Evolutionary conservation across 2,329 filamentous ascomycete genomes (phyloP), one percentile per base, ranked within the genome.

Genomic region (Botryotinia convoluta): DNA sequence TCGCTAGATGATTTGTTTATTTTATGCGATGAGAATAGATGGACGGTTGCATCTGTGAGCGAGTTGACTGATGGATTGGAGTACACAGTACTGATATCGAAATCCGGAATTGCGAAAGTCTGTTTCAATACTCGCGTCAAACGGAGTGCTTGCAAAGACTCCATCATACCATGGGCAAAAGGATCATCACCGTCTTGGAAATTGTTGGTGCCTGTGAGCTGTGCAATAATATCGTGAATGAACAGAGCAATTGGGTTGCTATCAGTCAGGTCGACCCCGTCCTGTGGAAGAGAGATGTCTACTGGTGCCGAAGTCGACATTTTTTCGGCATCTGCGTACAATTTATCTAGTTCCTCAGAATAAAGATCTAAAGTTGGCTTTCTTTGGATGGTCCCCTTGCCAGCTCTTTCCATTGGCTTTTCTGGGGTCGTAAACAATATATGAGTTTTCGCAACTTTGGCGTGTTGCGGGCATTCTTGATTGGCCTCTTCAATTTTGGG

Each of bases 351-450:
- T 20, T 69, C 48, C 5, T 1, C 32, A 32, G 29, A 14, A 20
- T 57, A 59, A 12, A 69, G 22, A 22, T 57, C 20, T 35, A 42
- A 57, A 42, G 65, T 22, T 22, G 32, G 35, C 18, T 32, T 45
- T 39, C 26, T 32, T 22, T 69, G 48, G n/a, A 69, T 22, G n/a
- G 12, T 69, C 12, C 65, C 65, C 51, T 69, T 69, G 14, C 44
- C 35, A 5, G 65, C 20, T 42, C 22, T 42, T 42, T 44, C 44
- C 51, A 69, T 45, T 12, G 65, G 48, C 18, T 69, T 59, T 7
- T 12, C 35, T 2, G 65, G 32, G 9, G 32, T 20, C 18, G 48
- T 42, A 16, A 54, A 54, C 7, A 69, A 20, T 20, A 69, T 69
- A 59, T 69, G 32, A 12, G 48, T 39, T 42, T 39, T 57, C 12